Evolutionary conservation across 352 stramenopile genomes (phyloP), one percentile per base, ranked within the genome.

Genomic region (Phytophthora nicotianae): DNA sequence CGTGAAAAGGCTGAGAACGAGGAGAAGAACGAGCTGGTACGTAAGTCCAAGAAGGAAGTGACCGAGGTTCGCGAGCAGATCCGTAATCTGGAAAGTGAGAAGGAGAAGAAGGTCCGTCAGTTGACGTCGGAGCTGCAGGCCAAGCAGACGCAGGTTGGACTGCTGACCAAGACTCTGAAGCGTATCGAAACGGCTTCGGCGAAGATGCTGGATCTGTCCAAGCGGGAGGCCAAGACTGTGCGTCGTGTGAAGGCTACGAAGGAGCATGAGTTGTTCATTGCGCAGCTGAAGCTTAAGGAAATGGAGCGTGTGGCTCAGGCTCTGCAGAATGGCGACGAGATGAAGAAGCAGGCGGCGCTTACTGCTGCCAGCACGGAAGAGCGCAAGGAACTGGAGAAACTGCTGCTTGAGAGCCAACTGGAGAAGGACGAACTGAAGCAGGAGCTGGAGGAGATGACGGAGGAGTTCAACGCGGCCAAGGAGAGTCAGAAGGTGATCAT

Each of bases 31-130:
- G 73, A 87, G 50, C 27, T 81, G 51, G 57, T 88, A 3, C 75
- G 70, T 3, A 79, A 81, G 27, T 75, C 71, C 10, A 76, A 83
- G 11, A 87, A 89, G 40, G 81, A 93, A 41, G 86, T 89, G 37
- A 37, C 65, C 0, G 52, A 77, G 1, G 66, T 89, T 19, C 74
- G 74, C 6, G 77, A 89, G 21, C 79, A 86, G 46, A 88, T 89
- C 64, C 72, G 56, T 6, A 71, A 62, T 16, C 45, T 87, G 9
- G 81, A 91, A 37, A 75, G 49, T 14, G 83, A 90, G 4, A 86
- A 85, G 14, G 80, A 88, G 41, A 77, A 82, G 50, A 79, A 79
- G 45, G 74, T 88, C n/a, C 72, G 75, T 5, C 75, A 76, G 51
- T 56, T 93, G 48, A 72, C 72, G 38, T 59, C 48, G 0, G 79